Evolutionary conservation across 1,139 yeast genomes (phyloP).

Genomic region (Candida tunisiensis): DNA sequence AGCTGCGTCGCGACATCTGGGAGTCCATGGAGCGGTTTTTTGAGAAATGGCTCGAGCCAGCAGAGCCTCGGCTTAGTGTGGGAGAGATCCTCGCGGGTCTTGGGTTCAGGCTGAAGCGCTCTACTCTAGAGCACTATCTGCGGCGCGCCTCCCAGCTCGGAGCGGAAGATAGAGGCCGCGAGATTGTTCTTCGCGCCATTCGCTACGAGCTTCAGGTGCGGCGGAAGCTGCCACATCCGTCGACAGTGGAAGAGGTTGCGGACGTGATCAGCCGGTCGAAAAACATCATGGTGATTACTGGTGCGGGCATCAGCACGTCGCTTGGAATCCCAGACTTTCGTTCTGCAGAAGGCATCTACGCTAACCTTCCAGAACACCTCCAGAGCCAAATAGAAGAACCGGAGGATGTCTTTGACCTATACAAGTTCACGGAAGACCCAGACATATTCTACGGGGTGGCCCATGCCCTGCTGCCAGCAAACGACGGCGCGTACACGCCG

Average conservation of each 20-base stretch:
- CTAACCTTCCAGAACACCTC: slow-evolving; percentile 47
- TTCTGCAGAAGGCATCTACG: slow-evolving; percentile 75
- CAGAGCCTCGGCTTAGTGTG: too few species aligned
- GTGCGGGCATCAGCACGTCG: slow-evolving; percentile 92
- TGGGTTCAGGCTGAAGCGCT: slow-evolving; percentile 17
- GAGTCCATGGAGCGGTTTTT: too few species aligned
- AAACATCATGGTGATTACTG: slow-evolving; percentile 68
- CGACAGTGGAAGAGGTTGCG: slow-evolving; percentile 44
- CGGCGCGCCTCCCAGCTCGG: too few species aligned
- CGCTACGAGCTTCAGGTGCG: slow-evolving; percentile 14
- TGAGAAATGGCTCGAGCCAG: too few species aligned
- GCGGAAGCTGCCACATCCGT: slow-evolving; percentile 12
- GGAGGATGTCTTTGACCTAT: slow-evolving; percentile 81
- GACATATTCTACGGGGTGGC: slow-evolving; percentile 76
- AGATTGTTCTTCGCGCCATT: slow-evolving; percentile 16
- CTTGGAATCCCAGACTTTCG: slow-evolving; percentile 93
- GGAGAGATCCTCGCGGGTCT: slow-evolving; percentile 22
- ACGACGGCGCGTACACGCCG: slow-evolving; percentile 45
- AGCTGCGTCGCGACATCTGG: too few species aligned
- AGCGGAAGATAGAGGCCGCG: slow-evolving; percentile 8
- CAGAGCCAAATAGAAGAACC: slow-evolving; percentile 61
- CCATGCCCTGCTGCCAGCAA: slow-evolving; percentile 65
- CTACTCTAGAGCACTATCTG: slow-evolving; percentile 9
- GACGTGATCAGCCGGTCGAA: slow-evolving; percentile 35
- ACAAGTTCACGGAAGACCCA: slow-evolving; percentile 63